Base-by-base conservation (phyloP, 768 basidiomycete species). In the Mycena maculata region DNA sequence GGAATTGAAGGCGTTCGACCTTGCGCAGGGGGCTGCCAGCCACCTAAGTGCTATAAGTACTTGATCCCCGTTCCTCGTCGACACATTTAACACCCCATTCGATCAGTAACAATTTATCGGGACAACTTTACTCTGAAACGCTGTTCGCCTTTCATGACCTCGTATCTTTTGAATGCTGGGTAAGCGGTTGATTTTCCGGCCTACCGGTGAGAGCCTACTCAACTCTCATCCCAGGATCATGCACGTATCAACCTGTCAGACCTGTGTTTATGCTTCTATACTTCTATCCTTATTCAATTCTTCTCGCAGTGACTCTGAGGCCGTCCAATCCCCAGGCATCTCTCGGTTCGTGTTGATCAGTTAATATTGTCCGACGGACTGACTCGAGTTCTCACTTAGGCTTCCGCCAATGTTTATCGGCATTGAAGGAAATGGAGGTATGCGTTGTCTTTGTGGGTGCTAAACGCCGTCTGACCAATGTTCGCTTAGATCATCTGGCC, bases 111-210 rank as follows among this genome's bases (percentile, higher is more conserved):
- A 23, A 80, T 82, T 2, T 91, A 88, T 74, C 82, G 87, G 22
- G 87, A 90, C 67, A 86, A 79, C 41, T 92, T 89, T 68, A 85
- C 86, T 44, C 78, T 94, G 58, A 86, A 84, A 65, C 82, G 85
- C 31, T 80, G 84, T 20, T 87, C 92, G 1, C 85, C 92, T 3
- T 89, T 92, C 76, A 74, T 92, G 60, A 87, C 90, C 11, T 87
- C 90, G 11, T 91, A 90, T 77, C 81, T 93, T 23, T 84, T 93
- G 31, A 86, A 85, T 69, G 88, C 92, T 61, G 89, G 90, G 92
- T 93, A 76, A 71, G 91, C 80, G 28, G 39, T 65, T 38, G 62
- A 62, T 41, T 52, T 64, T 52, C 50, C 25, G 55, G 52, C 60
- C 52, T 38, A 45, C 65, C 59, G 70, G 48, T 58, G 25, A 53